Evolutionary conservation across 2,329 filamentous ascomycete species (phyloP).

Genomic region (Pezicula radicicola): DNA sequence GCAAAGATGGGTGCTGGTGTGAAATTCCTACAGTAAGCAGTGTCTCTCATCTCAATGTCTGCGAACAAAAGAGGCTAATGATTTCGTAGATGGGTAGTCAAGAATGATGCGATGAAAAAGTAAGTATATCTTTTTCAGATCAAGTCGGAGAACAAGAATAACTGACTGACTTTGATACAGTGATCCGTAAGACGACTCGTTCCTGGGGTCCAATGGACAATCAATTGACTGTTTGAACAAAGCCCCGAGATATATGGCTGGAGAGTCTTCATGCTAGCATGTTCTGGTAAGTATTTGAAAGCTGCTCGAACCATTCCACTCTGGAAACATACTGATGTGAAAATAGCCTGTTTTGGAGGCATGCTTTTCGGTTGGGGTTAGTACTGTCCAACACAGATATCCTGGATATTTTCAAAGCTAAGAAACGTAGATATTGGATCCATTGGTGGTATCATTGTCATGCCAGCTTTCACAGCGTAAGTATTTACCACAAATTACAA

Average conservation of each 20-base stretch:
- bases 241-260: conserved; percentile 64
- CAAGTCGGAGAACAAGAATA: too few relatives aligned
- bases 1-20: too few relatives aligned
- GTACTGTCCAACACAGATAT: neutral
- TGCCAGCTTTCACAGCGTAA: conserved; percentile 57
- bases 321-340: conserved; percentile 3
- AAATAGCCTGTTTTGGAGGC: conserved; percentile 61
- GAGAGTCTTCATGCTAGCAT: conserved; percentile 61
- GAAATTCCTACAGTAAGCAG: too few relatives aligned
- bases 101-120: conserved; percentile 68
- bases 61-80: neutral
- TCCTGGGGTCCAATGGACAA: conserved; percentile 21
- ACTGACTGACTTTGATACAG: conserved; percentile 6
- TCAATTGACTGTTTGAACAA: neutral
- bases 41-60: neutral
- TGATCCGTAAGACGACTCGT: conserved; percentile 25
- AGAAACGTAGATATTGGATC: conserved; percentile 60
- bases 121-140: conserved; percentile 10
- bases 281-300: conserved; percentile 24
- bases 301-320: too few relatives aligned
- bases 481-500: conserved; percentile 9
- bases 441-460: conserved; percentile 72
- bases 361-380: conserved; percentile 54
- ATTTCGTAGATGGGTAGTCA: conserved; percentile 19
- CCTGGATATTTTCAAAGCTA: neutral